Evolutionary conservation across 306 rosid genomes (phyloP).

Genomic region (Alnus rubra): DNA sequence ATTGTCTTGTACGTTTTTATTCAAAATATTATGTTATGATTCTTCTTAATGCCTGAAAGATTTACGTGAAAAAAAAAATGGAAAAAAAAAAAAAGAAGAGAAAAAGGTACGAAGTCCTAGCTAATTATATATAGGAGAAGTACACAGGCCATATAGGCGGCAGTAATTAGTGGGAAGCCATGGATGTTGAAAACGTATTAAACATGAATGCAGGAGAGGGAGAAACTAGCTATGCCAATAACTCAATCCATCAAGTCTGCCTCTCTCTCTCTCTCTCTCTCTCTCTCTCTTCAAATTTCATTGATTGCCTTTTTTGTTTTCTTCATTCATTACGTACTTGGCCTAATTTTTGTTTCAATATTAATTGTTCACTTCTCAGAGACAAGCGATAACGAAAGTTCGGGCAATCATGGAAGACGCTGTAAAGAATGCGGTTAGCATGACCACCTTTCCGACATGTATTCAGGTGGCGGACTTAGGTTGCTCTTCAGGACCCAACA

Average conservation of each 20-base stretch:
- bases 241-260: background rate
- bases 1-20: no score
- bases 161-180: background rate
- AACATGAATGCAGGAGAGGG: constrained; percentile 32
- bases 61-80: no score
- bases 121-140: no score
- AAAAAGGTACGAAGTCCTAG: no score
- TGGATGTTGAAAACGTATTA: constrained; percentile 21
- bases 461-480: constrained; percentile 30
- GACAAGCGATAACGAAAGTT: background rate
- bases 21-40: no score
- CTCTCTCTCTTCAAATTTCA: no score
- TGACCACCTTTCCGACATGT: background rate
- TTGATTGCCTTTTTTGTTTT: no score
- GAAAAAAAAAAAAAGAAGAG: no score
- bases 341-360: background rate
- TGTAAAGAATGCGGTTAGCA: background rate
- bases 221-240: constrained; percentile 27
- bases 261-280: background rate
- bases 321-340: background rate
- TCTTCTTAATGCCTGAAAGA: no score
- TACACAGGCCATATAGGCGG: no score
- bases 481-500: constrained; percentile 34
- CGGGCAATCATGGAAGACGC: background rate
- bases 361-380: background rate